A percentile compares a stretch with the other conserved stretches of the same genome.
Evolutionary conservation across 768 basidiomycete genomes (phyloP).

Genomic region (Rossbeevera mucosa): DNA sequence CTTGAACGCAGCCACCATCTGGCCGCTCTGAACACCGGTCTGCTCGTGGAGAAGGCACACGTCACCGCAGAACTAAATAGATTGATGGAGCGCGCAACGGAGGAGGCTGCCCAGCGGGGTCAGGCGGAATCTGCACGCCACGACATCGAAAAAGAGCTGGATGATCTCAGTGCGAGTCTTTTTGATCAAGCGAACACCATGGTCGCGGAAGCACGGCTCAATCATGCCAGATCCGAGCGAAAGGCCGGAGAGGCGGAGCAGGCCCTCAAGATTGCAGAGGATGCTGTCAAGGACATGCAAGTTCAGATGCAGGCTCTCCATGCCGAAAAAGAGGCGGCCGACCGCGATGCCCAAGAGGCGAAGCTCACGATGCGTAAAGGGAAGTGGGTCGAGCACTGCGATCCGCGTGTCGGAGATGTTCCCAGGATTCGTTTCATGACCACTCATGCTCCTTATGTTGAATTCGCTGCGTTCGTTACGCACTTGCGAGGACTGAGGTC

Average conservation of each 20-base stretch:
- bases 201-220: constrained; percentile 89
- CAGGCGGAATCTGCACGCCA: constrained; percentile 80
- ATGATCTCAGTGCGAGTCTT: constrained; percentile 85
- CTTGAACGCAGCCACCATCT: constrained; percentile 83
- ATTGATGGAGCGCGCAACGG: constrained; percentile 91
- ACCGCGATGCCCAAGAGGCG: constrained; percentile 49
- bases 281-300: constrained; percentile 81
- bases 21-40: constrained; percentile 83
- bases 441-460: constrained; percentile 72
- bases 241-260: constrained; percentile 74
- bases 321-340: constrained; percentile 59
- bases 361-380: constrained; percentile 55
- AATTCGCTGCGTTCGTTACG: constrained; percentile 71
- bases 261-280: constrained; percentile 79
- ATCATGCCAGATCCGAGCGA: constrained; percentile 60
- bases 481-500: constrained; percentile 69
- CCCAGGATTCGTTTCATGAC: constrained; percentile 48
- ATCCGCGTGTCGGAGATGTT: constrained; percentile 24
- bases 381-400: constrained; percentile 53
- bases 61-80: constrained; percentile 89
- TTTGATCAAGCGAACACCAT: constrained; percentile 95
- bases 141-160: constrained; percentile 90
- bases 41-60: constrained; percentile 87
- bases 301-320: constrained; percentile 74
- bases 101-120: constrained; percentile 87